Base-by-base conservation (phyloP, 331 rosid genomes). In the Rosa hybrid region DNA sequence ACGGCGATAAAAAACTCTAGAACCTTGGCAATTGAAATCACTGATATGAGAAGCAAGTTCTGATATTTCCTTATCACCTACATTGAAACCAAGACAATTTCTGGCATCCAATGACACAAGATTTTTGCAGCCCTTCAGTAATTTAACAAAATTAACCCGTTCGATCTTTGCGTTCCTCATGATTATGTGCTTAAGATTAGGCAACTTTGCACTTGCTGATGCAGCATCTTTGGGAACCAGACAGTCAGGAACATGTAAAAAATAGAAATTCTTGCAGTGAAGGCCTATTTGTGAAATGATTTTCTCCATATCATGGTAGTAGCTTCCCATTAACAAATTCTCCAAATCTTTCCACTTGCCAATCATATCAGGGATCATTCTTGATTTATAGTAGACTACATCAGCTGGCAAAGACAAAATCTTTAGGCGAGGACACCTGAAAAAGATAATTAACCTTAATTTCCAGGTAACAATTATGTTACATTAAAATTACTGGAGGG, bases 231-330 rank as follows among this genome's bases (percentile, higher is more conserved):
- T 62, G 17, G 18, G 14, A 62, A 62, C 7, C 27, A 62, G 18
- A 62, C 68, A 62, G 39, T 62, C 34, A 5, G 8, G 68, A 25
- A 62, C 11, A 62, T 25, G 3, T 21, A 62, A 25, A 9, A 3
- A 62, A 23, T 12, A 23, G 39, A 62, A 25, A 3, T 62, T 62
- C 68, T 62, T 62, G 68, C 68, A 62, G 18, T 62, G 41, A 23
- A 62, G 12, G 17, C 68, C 25, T 12, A 62, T 62, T 8, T 62
- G 68, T 1, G 68, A 23, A 62, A 62, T 23, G 68, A 62, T 27
- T 12, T 63, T 30, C 42, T 63, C 69, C 69, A 63, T 27, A 13
- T 63, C 69, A 63, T 63, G 69, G 39, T 27, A 63, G 69, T 44
- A 63, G 42, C 41, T 27, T 13, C 69, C 69, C 69, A 63, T 27